A percentile compares a stretch with the other conserved stretches of the same genome.
phyloP scores from a whole-genome alignment of 1,284 basidiomycete species.

The Leccinum subrobustum region DNA sequence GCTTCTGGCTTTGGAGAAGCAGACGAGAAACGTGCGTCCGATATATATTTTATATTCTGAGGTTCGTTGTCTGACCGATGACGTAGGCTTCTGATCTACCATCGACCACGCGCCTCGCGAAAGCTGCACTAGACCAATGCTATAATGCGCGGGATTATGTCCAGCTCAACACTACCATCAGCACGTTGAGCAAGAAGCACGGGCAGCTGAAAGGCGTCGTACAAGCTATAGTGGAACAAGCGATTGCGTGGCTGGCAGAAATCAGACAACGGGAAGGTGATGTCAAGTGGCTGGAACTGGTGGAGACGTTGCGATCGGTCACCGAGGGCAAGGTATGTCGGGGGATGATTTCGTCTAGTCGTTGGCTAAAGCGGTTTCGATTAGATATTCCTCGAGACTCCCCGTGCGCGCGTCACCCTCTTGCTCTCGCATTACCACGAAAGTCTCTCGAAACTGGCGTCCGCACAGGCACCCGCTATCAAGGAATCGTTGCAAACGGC shows the following conservation, averaged over 20 bases:
- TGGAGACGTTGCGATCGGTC: slow-evolving; percentile 87
- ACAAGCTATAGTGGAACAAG: slow-evolving; percentile 87
- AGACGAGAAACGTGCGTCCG: slow-evolving; percentile 84
- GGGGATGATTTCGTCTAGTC: not conserved
- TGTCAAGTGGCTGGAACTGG: slow-evolving; percentile 81
- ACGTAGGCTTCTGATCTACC: slow-evolving; percentile 85
- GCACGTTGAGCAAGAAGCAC: slow-evolving; percentile 89
- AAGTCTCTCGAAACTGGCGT: slow-evolving; percentile 46
- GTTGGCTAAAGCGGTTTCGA: slow-evolving; percentile 1
- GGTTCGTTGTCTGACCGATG: slow-evolving; percentile 12
- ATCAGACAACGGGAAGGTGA: slow-evolving; percentile 66
- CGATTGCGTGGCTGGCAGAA: slow-evolving; percentile 78
- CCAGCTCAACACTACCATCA: slow-evolving; percentile 74
- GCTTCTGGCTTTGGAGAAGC: slow-evolving; percentile 90
- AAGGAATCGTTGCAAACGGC: slow-evolving; percentile 77
- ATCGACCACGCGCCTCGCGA: slow-evolving; percentile 87
- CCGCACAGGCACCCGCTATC: slow-evolving; percentile 43
- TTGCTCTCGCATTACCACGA: slow-evolving; percentile 85
- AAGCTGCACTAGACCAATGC: slow-evolving; percentile 67
- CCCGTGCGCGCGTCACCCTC: slow-evolving; percentile 90
- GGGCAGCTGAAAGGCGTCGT: slow-evolving; percentile 93
- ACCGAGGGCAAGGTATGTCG: slow-evolving; percentile 89
- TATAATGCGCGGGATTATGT: slow-evolving; percentile 73
- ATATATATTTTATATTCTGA: not conserved
- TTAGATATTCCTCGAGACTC: slow-evolving; percentile 29